Evolutionary conservation across 768 basidiomycete species (phyloP).

Genomic region (Russula griseocarnosa): DNA sequence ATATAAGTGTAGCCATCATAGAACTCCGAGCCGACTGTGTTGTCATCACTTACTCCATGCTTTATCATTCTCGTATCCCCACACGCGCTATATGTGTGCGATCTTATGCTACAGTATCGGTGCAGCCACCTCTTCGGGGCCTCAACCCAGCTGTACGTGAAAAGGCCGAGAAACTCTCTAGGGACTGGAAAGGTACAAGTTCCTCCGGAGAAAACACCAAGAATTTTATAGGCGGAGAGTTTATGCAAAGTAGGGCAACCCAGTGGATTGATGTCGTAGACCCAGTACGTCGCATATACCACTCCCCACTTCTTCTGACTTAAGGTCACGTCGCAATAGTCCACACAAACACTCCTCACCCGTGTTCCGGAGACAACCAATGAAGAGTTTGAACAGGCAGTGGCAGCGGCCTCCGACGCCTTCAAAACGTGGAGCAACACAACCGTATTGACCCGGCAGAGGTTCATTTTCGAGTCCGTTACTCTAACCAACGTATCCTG

Average conservation of each 20-base stretch:
- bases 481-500: not conserved
- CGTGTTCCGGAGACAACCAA: conserved; percentile 85
- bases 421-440: conserved; percentile 87
- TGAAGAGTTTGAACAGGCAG: conserved; percentile 80
- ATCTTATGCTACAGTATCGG: conserved; percentile 31
- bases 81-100: conserved; percentile 27
- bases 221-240: conserved; percentile 90
- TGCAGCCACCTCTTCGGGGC: conserved; percentile 38
- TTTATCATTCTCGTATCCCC: conserved; percentile 7
- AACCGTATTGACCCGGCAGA: conserved; percentile 80
- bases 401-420: conserved; percentile 77
- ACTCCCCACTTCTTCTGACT: not conserved
- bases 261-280: conserved; percentile 87
- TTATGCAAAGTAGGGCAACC: conserved; percentile 70
- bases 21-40: not conserved
- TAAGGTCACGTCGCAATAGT: conserved; percentile 42
- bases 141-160: conserved; percentile 53
- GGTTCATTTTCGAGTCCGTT: conserved; percentile 82
- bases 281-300: conserved; percentile 54
- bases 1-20: not conserved
- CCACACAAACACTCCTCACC: conserved; percentile 86
- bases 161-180: conserved; percentile 65
- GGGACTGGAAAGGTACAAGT: conserved; percentile 83
- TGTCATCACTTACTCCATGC: conserved; percentile 4
- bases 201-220: conserved; percentile 83